phyloP scores from a whole-genome alignment of 2,329 filamentous ascomycete genomes.

The Incumbomyces lentus region DNA sequence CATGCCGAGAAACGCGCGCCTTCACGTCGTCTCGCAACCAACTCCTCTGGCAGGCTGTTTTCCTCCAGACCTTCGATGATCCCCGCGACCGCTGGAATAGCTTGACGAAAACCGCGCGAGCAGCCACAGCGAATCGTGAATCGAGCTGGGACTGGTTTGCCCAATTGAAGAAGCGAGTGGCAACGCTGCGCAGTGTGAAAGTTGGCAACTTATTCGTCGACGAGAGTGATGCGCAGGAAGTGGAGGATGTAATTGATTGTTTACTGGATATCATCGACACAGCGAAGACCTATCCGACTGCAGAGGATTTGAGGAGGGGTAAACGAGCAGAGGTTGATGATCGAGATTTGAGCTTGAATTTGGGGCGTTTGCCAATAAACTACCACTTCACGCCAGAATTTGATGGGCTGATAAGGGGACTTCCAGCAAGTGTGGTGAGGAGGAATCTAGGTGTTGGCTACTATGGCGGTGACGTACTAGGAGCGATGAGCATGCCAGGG shows the following conservation, averaged over 20 bases:
- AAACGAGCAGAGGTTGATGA: conserved; percentile 13
- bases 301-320: conserved; percentile 12
- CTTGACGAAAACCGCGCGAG: conserved; percentile 4
- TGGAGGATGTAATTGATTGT: conserved; percentile 7
- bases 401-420: conserved; percentile 1
- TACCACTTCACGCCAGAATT: conserved; percentile 4
- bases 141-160: conserved; percentile 15
- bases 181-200: conserved; percentile 7
- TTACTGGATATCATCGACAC: conserved; percentile 20
- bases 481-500: neutral
- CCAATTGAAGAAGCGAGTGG: conserved; percentile 11
- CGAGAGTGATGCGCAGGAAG: neutral
- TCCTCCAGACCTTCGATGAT: conserved; percentile 19
- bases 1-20: conserved; percentile 12
- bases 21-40: conserved; percentile 14
- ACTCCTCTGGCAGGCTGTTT: conserved; percentile 17
- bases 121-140: neutral
- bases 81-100: conserved; percentile 16
- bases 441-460: neutral
- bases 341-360: conserved; percentile 13
- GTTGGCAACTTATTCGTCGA: neutral
- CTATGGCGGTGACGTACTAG: neutral
- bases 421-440: conserved; percentile 1
- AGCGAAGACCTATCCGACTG: conserved; percentile 13
- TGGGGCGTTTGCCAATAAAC: conserved; percentile 11